Evolutionary conservation across 1,284 basidiomycete genomes (phyloP).

Genomic region (Ceratobasidium sp.): DNA sequence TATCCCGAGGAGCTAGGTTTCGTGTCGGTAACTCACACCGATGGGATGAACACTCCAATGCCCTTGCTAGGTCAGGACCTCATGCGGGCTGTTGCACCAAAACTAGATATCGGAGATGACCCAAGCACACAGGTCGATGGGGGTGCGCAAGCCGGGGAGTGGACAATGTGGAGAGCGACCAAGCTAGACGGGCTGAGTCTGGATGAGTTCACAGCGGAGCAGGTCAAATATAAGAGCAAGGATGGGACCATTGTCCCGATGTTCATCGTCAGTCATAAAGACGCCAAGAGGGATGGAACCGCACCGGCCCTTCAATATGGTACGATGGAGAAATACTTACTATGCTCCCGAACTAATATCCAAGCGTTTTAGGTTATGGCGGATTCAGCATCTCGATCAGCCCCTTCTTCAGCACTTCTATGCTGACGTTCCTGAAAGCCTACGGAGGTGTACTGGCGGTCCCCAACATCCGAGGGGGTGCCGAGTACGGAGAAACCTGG

Average conservation of each 20-base stretch:
- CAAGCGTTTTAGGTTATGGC: constrained; percentile 70
- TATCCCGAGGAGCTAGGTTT: constrained; percentile 54
- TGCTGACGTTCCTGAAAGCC: constrained; percentile 81
- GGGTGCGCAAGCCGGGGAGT: constrained; percentile 62
- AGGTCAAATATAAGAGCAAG: constrained; percentile 79
- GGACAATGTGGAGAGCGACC: constrained; percentile 73
- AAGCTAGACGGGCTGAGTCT: constrained; percentile 75
- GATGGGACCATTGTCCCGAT: constrained; percentile 89
- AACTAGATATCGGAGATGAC: background rate
- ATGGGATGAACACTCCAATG: constrained; percentile 42
- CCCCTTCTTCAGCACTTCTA: constrained; percentile 79
- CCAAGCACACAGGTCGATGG: background rate
- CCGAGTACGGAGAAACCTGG: constrained; percentile 88
- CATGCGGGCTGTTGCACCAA: background rate
- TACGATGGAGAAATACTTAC: constrained; percentile 54
- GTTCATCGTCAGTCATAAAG: constrained; percentile 87
- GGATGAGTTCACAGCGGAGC: constrained; percentile 79
- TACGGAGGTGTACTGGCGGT: constrained; percentile 83
- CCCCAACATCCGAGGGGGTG: constrained; percentile 84
- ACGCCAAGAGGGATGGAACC: constrained; percentile 78
- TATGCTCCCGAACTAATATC: background rate
- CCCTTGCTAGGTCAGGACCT: background rate
- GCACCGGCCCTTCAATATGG: constrained; percentile 87
- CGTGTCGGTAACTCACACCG: constrained; percentile 25
- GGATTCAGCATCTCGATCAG: constrained; percentile 82